Percentiles rank a stretch among this genome's conserved stretches.
phyloP scores from a whole-genome alignment of 1,284 basidiomycete genomes.

The Ganoderma lingzhi region DNA sequence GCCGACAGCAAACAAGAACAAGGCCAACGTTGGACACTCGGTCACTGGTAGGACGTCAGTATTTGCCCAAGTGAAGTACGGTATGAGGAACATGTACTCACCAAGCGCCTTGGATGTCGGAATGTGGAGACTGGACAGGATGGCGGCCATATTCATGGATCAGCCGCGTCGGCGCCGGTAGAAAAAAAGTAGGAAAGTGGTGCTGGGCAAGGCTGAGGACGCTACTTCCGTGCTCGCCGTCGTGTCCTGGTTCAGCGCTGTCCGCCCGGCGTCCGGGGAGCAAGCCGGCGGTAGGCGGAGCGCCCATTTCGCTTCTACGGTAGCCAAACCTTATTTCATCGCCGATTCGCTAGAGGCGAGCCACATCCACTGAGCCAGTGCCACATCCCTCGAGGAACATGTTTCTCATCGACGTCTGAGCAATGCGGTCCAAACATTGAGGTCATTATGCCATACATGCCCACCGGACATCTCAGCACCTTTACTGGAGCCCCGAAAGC shows the following conservation, averaged over 20 bases:
- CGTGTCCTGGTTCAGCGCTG: neutral
- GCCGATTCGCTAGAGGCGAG: too few relatives aligned
- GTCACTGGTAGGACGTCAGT: constrained; percentile 29
- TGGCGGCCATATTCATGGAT: constrained; percentile 17
- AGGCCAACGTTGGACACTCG: constrained; percentile 38
- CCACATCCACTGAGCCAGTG: too few relatives aligned
- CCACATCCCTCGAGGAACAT: too few relatives aligned
- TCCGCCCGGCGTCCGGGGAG: neutral
- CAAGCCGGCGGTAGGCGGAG: neutral
- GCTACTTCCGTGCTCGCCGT: too few relatives aligned
- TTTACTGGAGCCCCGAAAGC: neutral
- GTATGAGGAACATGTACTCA: neutral
- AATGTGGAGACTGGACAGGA: constrained; percentile 21
- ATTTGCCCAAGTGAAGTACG: neutral
- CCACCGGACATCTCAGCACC: too few relatives aligned
- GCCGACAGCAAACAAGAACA: constrained; percentile 55
- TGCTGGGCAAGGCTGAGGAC: neutral
- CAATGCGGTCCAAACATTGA: neutral
- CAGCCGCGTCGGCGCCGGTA: neutral
- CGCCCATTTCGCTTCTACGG: neutral
- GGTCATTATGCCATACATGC: neutral
- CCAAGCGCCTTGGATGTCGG: constrained; percentile 26
- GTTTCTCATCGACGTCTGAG: too few relatives aligned
- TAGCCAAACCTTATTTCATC: neutral
- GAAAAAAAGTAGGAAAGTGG: neutral